Evolutionary conservation across 1,284 basidiomycete species (phyloP).

Genomic region (Trichosporon ovoides): DNA sequence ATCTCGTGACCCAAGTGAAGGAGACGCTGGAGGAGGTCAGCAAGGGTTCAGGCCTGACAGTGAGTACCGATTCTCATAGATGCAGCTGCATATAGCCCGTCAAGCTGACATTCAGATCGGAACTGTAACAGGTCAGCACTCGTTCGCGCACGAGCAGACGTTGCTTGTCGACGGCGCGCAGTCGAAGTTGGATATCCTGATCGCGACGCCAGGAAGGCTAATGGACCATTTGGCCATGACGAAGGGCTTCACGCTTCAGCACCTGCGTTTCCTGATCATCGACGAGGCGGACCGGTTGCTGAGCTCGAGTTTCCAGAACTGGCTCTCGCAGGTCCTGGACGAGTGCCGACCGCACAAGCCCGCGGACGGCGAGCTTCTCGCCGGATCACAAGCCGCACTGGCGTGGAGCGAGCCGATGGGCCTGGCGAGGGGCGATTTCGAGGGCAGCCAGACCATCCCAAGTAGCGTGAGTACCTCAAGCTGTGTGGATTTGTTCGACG

Average conservation of each 20-base stretch:
- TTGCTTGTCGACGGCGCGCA: slow-evolving; percentile 56
- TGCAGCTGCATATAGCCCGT: neutral
- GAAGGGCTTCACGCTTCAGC: slow-evolving; percentile 83
- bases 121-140: slow-evolving; percentile 47
- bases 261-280: slow-evolving; percentile 89
- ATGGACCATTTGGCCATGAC: slow-evolving; percentile 90
- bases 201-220: slow-evolving; percentile 90
- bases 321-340: slow-evolving; percentile 73
- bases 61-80: slow-evolving; percentile 42
- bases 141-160: slow-evolving; percentile 47
- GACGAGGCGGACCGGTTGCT: slow-evolving; percentile 96
- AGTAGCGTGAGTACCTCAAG: slow-evolving; percentile 7
- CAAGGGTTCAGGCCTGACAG: slow-evolving; percentile 81
- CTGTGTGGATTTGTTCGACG: slow-evolving; percentile 17
- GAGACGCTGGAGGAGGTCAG: slow-evolving; percentile 82
- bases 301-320: slow-evolving; percentile 92
- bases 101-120: slow-evolving; percentile 36
- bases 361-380: neutral
- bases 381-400: slow-evolving; percentile 36
- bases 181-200: slow-evolving; percentile 85
- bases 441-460: slow-evolving; percentile 15
- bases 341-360: neutral
- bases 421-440: slow-evolving; percentile 23
- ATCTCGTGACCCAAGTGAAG: slow-evolving; percentile 86
- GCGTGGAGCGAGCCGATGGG: slow-evolving; percentile 45